Evolutionary conservation across 345 rosid species (phyloP).

Genomic region (Jatropha curcas): DNA sequence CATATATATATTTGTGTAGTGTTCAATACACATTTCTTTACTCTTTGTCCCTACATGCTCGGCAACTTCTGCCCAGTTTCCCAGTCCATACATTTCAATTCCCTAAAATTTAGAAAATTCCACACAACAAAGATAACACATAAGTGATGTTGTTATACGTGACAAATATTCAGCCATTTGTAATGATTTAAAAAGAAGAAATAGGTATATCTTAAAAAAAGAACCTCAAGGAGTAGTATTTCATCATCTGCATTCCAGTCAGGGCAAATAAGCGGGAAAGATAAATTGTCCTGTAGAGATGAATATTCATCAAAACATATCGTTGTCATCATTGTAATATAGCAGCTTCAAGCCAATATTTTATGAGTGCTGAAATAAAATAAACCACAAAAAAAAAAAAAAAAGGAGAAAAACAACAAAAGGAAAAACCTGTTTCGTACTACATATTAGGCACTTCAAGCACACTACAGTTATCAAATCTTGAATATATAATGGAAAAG

Average conservation of each 20-base stretch:
- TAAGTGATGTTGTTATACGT: not conserved
- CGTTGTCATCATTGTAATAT: constrained; percentile 7
- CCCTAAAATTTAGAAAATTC: constrained; percentile 50
- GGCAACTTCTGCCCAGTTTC: constrained; percentile 94
- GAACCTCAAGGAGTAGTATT: constrained; percentile 91
- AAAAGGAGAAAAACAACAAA: not conserved
- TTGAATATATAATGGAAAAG: not conserved
- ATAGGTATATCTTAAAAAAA: not conserved
- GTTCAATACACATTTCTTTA: constrained; percentile 86
- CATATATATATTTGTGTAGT: constrained; percentile 70
- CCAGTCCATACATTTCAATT: constrained; percentile 95
- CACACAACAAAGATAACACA: constrained; percentile 6
- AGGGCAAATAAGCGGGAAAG: constrained; percentile 83
- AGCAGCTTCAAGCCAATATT: not conserved
- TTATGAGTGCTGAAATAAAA: not conserved
- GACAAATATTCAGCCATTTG: not conserved
- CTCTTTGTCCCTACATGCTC: constrained; percentile 98
- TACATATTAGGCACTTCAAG: not conserved
- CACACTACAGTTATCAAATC: not conserved
- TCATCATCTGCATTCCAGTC: constrained; percentile 99
- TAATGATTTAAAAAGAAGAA: not conserved
- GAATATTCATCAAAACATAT: constrained; percentile 8
- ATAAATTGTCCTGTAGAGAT: constrained; percentile 70
- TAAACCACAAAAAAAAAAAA: not conserved
- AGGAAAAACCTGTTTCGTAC: not conserved